A percentile compares a stretch with the other conserved stretches of the same genome.
These are phyloP conservation scores for Claviceps arundinis DNA, from an alignment of 2,329 filamentous ascomycete species.

Conservation along the genomic window DNA sequence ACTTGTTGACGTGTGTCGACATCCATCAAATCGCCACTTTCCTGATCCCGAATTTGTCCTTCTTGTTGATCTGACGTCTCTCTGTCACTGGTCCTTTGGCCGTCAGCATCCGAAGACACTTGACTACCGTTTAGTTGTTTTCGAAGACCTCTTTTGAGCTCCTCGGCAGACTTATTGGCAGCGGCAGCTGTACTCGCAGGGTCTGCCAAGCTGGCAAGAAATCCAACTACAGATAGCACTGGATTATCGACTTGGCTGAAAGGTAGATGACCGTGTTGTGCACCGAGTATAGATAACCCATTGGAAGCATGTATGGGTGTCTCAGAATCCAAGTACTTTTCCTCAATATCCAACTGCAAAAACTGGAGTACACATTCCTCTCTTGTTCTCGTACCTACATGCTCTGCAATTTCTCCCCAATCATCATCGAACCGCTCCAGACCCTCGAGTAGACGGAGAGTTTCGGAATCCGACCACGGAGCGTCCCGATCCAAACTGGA, in stretches of 20 bases:
- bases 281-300: slow-evolving; percentile 53
- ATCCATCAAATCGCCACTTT: slow-evolving; percentile 49
- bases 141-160: slow-evolving; percentile 68
- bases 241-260: slow-evolving; percentile 92
- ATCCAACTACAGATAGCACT: slow-evolving; percentile 89
- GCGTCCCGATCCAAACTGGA: slow-evolving; percentile 69
- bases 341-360: slow-evolving; percentile 89
- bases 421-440: slow-evolving; percentile 91
- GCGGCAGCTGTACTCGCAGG: slow-evolving; percentile 83
- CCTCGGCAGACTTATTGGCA: slow-evolving; percentile 73
- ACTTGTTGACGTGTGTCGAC: slow-evolving; percentile 42
- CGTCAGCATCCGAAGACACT: slow-evolving; percentile 38
- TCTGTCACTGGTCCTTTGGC: slow-evolving; percentile 36
- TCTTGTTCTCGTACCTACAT: slow-evolving; percentile 79
- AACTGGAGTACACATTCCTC: slow-evolving; percentile 98
- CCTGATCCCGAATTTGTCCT: background rate
- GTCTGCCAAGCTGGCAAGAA: slow-evolving; percentile 82
- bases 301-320: slow-evolving; percentile 34
- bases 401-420: slow-evolving; percentile 84
- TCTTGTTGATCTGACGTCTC: background rate
- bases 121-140: slow-evolving; percentile 55
- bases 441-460: slow-evolving; percentile 77
- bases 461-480: slow-evolving; percentile 83
- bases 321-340: slow-evolving; percentile 85
- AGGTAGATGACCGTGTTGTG: slow-evolving; percentile 67